Evolutionary conservation across 495 filamentous ascomycete species (phyloP), one percentile per base, ranked within the genome.

Genomic region (Lophium mytilinum): DNA sequence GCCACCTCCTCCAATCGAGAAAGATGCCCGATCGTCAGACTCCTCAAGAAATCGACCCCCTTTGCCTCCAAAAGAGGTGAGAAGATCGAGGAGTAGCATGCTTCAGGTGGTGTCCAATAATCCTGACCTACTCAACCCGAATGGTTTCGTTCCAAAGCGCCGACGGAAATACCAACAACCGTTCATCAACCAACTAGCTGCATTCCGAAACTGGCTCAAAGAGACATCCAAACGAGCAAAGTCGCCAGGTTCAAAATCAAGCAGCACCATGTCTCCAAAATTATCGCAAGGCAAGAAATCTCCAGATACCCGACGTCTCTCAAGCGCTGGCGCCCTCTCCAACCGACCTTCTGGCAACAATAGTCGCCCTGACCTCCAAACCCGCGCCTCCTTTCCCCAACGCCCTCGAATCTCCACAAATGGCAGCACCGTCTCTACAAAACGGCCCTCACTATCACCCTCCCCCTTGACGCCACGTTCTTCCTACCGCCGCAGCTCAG

Each of bases 171-270:
- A 83, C 61, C 80, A 86, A 57, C 82, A 87, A 62, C 78, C 86
- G 30, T 80, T 92, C 47, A 80, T 89, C 45, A 85, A 85, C 62
- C 88, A 90, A 64, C 71, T 92, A 5, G 86, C 89, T 1, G 86
- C 86, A 18, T 83, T 96, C 71, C 96, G 96, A 64, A 85, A 89
- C 62, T 92, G 88, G 88, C 82, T 92, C 62, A 78, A 88, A 42
- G 85, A 89, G 55, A 86, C 83, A 46, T 82, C 86, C 36, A 90
- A 89, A 69, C 75, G 86, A 47, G 82, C 84, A 45, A 83, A 80
- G 45, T 89, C 87, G 35, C 87, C 87, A 11, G 70, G 69, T 42
- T 73, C 75, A 12, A 79, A 74, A 63, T 24, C 56, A 41, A 76
- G 72, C 48, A 84, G 75, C 37, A 50, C 33, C 15, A 65, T 53